phyloP scores from a whole-genome alignment of 306 rosid genomes.

The Pachyrhizus erosus region DNA sequence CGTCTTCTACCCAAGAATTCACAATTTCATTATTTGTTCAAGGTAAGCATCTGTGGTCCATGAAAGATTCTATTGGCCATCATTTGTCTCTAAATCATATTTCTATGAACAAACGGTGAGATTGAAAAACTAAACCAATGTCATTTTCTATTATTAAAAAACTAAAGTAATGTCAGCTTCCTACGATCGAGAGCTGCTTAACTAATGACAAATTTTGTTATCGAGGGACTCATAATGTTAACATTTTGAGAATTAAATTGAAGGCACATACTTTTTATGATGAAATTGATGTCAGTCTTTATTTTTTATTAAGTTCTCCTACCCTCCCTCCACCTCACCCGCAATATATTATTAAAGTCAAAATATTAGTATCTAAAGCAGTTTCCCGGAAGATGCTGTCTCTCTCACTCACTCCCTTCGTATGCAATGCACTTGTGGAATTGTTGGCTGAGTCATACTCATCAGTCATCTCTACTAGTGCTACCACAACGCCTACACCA shows the following conservation, averaged over 20 bases:
- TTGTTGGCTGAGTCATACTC: conserved; percentile 1
- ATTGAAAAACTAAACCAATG: neutral
- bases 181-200: neutral
- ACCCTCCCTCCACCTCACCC: neutral
- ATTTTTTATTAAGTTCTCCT: neutral
- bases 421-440: neutral
- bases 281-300: neutral
- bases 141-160: neutral
- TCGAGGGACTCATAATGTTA: neutral
- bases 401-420: neutral
- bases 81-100: neutral
- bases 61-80: conserved; percentile 5
- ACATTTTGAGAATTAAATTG: neutral
- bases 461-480: neutral
- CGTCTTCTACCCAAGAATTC: neutral
- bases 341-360: neutral
- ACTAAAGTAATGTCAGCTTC: neutral
- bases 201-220: neutral
- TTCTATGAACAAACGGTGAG: neutral
- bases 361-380: conserved; percentile 1
- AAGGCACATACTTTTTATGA: neutral
- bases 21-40: conserved; percentile 10
- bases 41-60: neutral
- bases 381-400: conserved; percentile 1
- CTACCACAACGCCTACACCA: neutral